Percentiles rank a stretch among this genome's conserved stretches.
Evolutionary conservation across 495 filamentous ascomycete genomes (phyloP).

Genomic region (Hamigera avellanea): DNA sequence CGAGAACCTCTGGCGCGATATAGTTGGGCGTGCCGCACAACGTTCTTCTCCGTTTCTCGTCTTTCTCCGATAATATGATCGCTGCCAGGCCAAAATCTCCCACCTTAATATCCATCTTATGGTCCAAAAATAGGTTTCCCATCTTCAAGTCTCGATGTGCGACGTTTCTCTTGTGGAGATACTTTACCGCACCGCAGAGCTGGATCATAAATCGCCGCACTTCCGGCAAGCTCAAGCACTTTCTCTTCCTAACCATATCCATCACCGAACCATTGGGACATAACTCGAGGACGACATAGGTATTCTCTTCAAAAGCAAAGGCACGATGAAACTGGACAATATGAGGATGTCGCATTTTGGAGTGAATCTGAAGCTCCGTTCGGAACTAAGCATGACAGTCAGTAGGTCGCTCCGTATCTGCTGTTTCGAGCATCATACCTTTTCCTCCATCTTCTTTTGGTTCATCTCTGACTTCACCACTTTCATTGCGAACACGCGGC

Average conservation of each 20-base stretch:
- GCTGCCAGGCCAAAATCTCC: constrained; percentile 98
- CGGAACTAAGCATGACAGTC: constrained; percentile 56
- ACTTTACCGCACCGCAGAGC: constrained; percentile 91
- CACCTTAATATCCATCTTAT: constrained; percentile 93
- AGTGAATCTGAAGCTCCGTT: constrained; percentile 95
- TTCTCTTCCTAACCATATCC: constrained; percentile 90
- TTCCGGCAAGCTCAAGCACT: constrained; percentile 79
- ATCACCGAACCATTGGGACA: constrained; percentile 96
- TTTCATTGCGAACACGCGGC: constrained; percentile 70
- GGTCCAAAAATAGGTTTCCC: constrained; percentile 93
- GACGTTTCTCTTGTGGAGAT: constrained; percentile 86
- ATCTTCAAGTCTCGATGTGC: constrained; percentile 97
- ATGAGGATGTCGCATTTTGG: constrained; percentile 88
- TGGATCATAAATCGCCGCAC: constrained; percentile 87
- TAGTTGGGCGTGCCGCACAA: constrained; percentile 98
- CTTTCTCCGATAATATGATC: constrained; percentile 72
- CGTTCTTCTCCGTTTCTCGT: constrained; percentile 75
- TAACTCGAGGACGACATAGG: constrained; percentile 88
- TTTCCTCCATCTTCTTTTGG: constrained; percentile 72
- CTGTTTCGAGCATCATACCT: no score
- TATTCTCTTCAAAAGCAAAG: constrained; percentile 78
- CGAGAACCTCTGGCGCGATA: constrained; percentile 91
- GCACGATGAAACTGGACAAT: constrained; percentile 92
- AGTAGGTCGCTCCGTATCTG: constrained; percentile 20
- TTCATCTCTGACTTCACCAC: constrained; percentile 85